phyloP scores from a whole-genome alignment of 495 filamentous ascomycete species.

The Trichoderma virens region DNA sequence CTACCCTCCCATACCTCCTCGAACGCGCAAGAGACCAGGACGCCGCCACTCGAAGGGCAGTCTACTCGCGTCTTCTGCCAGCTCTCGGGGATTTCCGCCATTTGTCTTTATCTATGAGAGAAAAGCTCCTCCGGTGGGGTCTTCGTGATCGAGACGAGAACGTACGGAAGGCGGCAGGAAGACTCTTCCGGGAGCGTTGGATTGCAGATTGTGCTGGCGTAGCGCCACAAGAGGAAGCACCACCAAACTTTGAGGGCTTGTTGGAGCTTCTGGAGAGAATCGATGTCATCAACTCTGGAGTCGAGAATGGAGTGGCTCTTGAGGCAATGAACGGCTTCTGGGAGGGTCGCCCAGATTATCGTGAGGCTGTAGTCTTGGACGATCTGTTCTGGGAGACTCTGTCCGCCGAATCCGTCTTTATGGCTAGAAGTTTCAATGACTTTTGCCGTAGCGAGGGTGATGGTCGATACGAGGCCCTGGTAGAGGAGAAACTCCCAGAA shows the following conservation, averaged over 20 bases:
- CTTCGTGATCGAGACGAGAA: slow-evolving; percentile 90
- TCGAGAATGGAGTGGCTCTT: slow-evolving; percentile 80
- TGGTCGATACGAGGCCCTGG: slow-evolving; percentile 58
- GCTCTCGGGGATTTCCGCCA: slow-evolving; percentile 93
- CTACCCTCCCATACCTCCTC: slow-evolving; percentile 82
- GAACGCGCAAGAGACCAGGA: slow-evolving; percentile 89
- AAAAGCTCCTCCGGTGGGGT: slow-evolving; percentile 93
- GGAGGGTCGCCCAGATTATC: slow-evolving; percentile 86
- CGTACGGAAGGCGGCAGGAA: slow-evolving; percentile 82
- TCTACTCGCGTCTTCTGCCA: slow-evolving; percentile 84
- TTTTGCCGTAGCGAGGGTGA: slow-evolving; percentile 69
- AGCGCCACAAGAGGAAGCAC: slow-evolving; percentile 21
- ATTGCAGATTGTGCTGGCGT: slow-evolving; percentile 79
- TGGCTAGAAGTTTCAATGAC: slow-evolving; percentile 86
- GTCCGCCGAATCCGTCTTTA: slow-evolving; percentile 77
- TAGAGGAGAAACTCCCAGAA: slow-evolving; percentile 92
- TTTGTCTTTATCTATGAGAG: slow-evolving; percentile 87
- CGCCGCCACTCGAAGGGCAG: slow-evolving; percentile 66
- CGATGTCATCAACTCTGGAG: slow-evolving; percentile 81
- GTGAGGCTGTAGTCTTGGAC: slow-evolving; percentile 71
- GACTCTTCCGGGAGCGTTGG: slow-evolving; percentile 90
- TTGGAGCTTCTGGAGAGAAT: slow-evolving; percentile 90
- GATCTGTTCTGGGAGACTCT: slow-evolving; percentile 84
- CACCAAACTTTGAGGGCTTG: slow-evolving; percentile 65
- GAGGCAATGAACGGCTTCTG: slow-evolving; percentile 95